Percentiles rank a stretch among this genome's conserved stretches.
Evolutionary conservation across 495 filamentous ascomycete species (phyloP).

Genomic region (Xylaria venustula): DNA sequence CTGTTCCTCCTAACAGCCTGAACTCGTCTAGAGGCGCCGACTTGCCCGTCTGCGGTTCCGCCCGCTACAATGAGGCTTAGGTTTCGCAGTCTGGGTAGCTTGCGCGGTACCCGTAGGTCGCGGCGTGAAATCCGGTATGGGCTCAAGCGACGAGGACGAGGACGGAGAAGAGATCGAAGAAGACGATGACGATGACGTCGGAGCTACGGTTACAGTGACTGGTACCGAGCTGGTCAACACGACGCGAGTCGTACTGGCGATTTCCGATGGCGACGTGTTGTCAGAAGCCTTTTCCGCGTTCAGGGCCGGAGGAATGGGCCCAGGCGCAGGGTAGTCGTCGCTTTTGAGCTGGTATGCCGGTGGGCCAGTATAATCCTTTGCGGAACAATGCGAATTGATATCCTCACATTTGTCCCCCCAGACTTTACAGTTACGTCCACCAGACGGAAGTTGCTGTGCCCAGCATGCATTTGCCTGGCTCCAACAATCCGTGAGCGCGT

Average conservation of each 20-base stretch:
- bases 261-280: background rate
- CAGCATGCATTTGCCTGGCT: constrained; percentile 52
- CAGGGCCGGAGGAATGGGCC: constrained; percentile 3
- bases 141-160: background rate
- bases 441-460: constrained; percentile 45
- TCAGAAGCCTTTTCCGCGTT: background rate
- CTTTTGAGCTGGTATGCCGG: constrained; percentile 41
- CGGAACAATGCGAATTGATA: constrained; percentile 42
- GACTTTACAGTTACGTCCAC: constrained; percentile 46
- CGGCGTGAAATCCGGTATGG: constrained; percentile 1
- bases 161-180: background rate
- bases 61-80: constrained; percentile 4
- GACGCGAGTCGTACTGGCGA: background rate
- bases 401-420: constrained; percentile 53
- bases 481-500: constrained; percentile 46
- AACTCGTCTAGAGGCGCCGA: too few relatives aligned
- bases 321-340: constrained; percentile 9
- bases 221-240: background rate
- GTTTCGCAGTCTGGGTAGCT: background rate
- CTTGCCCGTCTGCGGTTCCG: background rate
- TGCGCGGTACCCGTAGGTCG: background rate
- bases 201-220: constrained; percentile 2
- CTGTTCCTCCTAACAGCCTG: background rate
- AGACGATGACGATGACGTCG: background rate
- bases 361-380: constrained; percentile 45